Conservation (phyloP, 1,284 basidiomycete genomes). For the Omphalotus olearius region DNA sequence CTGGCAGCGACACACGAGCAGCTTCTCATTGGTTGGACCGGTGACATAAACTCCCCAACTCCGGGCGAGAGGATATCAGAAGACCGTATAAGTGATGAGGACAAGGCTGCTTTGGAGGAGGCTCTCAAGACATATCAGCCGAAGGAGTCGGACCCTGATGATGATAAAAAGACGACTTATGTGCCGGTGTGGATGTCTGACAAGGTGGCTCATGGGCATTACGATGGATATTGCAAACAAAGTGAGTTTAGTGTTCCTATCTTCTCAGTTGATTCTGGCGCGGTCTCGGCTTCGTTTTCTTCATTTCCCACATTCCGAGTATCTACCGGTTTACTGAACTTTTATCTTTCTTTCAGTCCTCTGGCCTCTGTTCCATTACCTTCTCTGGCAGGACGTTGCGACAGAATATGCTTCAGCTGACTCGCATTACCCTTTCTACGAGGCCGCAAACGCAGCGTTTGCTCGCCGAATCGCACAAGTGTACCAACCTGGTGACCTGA, state of each 20-base stretch:
- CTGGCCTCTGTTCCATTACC: constrained; percentile 98
- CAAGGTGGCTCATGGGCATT: constrained; percentile 88
- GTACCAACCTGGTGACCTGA: constrained; percentile 86
- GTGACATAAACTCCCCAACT: constrained; percentile 63
- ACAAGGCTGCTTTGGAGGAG: constrained; percentile 58
- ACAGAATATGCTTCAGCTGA: constrained; percentile 82
- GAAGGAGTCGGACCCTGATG: constrained; percentile 55
- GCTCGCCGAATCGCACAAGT: constrained; percentile 74
- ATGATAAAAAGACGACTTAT: constrained; percentile 58
- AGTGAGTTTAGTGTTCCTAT: constrained; percentile 43
- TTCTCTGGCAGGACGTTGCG: constrained; percentile 94
- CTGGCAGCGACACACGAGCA: constrained; percentile 84
- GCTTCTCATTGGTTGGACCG: constrained; percentile 91
- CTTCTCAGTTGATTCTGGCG: neutral
- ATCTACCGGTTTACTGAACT: neutral
- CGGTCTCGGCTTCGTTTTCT: neutral
- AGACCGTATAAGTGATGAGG: constrained; percentile 50
- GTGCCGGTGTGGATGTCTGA: constrained; percentile 93
- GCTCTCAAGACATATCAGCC: constrained; percentile 56
- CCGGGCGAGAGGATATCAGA: constrained; percentile 43
- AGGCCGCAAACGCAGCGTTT: constrained; percentile 84
- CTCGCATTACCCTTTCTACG: constrained; percentile 81
- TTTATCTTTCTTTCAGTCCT: constrained; percentile 50
- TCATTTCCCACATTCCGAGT: no score
- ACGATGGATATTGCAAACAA: constrained; percentile 97